Percentiles rank a stretch among this genome's conserved stretches.
Conservation (phyloP, 805 yeast species). For the Maudiozyma serrabonitensis region DNA sequence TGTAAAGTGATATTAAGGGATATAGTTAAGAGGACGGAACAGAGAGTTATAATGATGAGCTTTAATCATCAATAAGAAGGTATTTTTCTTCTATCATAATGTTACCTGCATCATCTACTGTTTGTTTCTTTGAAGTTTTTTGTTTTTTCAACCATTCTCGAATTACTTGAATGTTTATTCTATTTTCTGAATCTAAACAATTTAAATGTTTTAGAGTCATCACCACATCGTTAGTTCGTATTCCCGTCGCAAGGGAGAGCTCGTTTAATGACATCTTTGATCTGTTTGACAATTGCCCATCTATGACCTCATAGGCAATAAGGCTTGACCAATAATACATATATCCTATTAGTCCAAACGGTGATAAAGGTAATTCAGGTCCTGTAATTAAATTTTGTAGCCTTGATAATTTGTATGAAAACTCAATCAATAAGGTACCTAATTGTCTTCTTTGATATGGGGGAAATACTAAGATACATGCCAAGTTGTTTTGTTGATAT, state of each 20-base stretch:
- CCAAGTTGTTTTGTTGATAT: constrained; percentile 70
- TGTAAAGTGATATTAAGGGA: neutral
- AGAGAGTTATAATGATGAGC: no score
- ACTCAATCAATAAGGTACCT: constrained; percentile 74
- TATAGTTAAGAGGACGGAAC: no score
- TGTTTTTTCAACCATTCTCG: constrained; percentile 13
- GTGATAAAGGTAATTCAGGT: constrained; percentile 86
- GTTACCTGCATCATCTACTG: neutral
- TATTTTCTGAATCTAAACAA: constrained; percentile 29
- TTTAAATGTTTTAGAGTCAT: constrained; percentile 50
- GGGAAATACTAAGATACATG: constrained; percentile 86
- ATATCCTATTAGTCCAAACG: constrained; percentile 69
- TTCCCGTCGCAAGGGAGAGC: constrained; percentile 50
- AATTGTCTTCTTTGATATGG: constrained; percentile 75
- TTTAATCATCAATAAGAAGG: constrained; percentile 18
- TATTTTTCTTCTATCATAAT: constrained; percentile 19
- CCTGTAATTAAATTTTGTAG: constrained; percentile 62
- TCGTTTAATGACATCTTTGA: constrained; percentile 36
- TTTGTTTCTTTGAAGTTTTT: neutral
- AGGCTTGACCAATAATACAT: constrained; percentile 63
- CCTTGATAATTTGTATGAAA: constrained; percentile 68
- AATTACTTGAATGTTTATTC: constrained; percentile 10
- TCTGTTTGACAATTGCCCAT: constrained; percentile 30
- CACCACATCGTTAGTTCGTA: constrained; percentile 52
- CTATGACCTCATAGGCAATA: constrained; percentile 36